phyloP scores from a whole-genome alignment of 805 yeast species.

The Yueomyces sp. region DNA sequence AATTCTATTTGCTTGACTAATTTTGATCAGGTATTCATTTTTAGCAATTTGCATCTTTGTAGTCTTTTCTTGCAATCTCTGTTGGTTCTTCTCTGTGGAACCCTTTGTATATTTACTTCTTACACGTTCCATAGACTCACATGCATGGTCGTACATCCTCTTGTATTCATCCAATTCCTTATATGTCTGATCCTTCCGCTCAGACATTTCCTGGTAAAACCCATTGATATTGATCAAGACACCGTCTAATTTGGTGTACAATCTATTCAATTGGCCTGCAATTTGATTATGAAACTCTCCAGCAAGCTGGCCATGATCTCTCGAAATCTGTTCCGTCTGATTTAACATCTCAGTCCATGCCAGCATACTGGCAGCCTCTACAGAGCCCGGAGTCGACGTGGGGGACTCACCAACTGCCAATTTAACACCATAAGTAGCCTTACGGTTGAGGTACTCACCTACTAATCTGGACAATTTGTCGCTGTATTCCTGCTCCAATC shows the following conservation, averaged over 20 bases:
- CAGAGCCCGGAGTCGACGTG: slow-evolving; percentile 83
- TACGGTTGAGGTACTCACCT: slow-evolving; percentile 58
- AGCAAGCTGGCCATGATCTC: slow-evolving; percentile 47
- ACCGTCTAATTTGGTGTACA: slow-evolving; percentile 39
- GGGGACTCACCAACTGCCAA: slow-evolving; percentile 89
- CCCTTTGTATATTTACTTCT: slow-evolving; percentile 61
- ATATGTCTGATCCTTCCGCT: slow-evolving; percentile 25
- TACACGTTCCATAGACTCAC: slow-evolving; percentile 68
- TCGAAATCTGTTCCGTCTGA: slow-evolving; percentile 70
- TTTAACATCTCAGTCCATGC: slow-evolving; percentile 82
- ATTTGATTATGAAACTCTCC: slow-evolving; percentile 46
- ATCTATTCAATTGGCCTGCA: slow-evolving; percentile 43
- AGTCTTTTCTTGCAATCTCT: slow-evolving; percentile 46
- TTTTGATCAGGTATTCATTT: slow-evolving; percentile 66
- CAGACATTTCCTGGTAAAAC: slow-evolving; percentile 45
- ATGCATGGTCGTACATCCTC: slow-evolving; percentile 64
- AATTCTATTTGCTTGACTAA: slow-evolving; percentile 75
- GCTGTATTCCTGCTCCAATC: slow-evolving; percentile 74
- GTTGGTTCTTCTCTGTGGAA: slow-evolving; percentile 34
- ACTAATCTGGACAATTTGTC: slow-evolving; percentile 49
- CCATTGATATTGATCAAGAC: slow-evolving; percentile 42
- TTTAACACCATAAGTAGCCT: slow-evolving; percentile 51
- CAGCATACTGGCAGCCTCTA: slow-evolving; percentile 76
- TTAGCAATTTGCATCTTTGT: slow-evolving; percentile 79
- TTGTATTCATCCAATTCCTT: slow-evolving; percentile 31